Conservation (phyloP, 805 yeast genomes). For the Metschnikowia matae region DNA sequence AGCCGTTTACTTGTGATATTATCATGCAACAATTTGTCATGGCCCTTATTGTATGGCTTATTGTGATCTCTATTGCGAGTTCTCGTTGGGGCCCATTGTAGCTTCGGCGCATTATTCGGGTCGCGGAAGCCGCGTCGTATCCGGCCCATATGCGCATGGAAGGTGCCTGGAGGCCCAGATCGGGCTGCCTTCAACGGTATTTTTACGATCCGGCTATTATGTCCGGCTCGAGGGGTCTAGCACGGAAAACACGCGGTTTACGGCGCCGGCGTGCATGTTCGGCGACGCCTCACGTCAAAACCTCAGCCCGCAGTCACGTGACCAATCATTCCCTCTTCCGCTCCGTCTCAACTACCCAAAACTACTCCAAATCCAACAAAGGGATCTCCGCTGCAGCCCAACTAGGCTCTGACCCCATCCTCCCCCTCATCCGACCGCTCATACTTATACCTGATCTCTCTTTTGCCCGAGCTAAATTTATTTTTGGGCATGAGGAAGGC, state of each 20-base stretch:
- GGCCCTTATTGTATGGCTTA: neutral
- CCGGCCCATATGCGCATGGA: neutral
- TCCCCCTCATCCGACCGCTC: neutral
- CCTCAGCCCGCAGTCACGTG: conserved; percentile 1
- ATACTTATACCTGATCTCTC: neutral
- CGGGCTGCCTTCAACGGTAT: neutral
- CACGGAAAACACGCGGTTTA: neutral
- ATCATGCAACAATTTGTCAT: neutral
- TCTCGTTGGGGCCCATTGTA: neutral
- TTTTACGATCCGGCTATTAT: too few species aligned
- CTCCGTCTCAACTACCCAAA: neutral
- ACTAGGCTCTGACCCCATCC: neutral
- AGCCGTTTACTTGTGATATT: neutral
- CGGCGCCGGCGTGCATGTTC: neutral
- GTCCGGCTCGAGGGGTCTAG: neutral
- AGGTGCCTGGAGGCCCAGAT: neutral
- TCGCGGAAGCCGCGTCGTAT: neutral
- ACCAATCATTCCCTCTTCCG: neutral
- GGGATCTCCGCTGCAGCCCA: neutral
- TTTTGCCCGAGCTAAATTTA: neutral
- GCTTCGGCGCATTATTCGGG: neutral
- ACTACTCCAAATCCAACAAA: neutral
- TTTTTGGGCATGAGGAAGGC: conserved; percentile 43
- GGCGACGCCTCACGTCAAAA: neutral
- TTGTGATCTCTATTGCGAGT: neutral